Evolutionary conservation across 306 rosid species (phyloP), one percentile per base, ranked within the genome.

Genomic region (Dryas alaskensis): DNA sequence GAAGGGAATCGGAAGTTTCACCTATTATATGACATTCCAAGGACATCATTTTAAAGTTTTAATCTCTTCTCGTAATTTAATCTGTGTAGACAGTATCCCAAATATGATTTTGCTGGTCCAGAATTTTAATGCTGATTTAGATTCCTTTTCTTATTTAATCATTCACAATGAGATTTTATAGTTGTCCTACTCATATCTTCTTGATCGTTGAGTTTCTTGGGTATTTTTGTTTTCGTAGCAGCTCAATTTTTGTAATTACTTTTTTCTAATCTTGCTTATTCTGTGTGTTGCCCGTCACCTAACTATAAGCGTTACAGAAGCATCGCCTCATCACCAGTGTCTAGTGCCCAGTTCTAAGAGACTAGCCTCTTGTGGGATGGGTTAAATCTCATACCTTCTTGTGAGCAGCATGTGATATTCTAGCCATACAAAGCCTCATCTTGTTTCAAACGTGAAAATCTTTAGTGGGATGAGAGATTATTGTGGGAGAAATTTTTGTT

Each of bases 101-200:
- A 10, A 37, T 17, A 19, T 48, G 77, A 62, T 52, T 39, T 17
- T 39, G 49, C n/a, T 49, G 0, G 10, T 48, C 69, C 61, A 61
- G 50, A 7, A 6, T n/a, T 49, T 9, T 17, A 73, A n/a, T 50
- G 70, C 77, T 62, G 49, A 62, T 25, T 49, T 57, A 52, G n/a
- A 0, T 25, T 51, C 42, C 10, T 10, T 50, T 69, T 52, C 16
- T 2, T 31, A 7, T 49, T 40, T 39, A 31, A 40, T 67, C 12
- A 7, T 73, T 60, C 12, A 13, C 25, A n/a, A 8, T 48, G 10
- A 3, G 48, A 61, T 62, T 37, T 37, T n/a, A 3, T 8, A 8
- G 25, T 19, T 4, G 7, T 55, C 14, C 4, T 25, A 4, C 14
- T 17, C 14, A 11, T n/a, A 25, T 22, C 25, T 10, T 14, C 40